Percentiles rank a stretch among this genome's conserved stretches.
These are phyloP conservation scores for Elsinoe australis DNA, from an alignment of 2,329 filamentous ascomycete species.

Conservation along the genomic window DNA sequence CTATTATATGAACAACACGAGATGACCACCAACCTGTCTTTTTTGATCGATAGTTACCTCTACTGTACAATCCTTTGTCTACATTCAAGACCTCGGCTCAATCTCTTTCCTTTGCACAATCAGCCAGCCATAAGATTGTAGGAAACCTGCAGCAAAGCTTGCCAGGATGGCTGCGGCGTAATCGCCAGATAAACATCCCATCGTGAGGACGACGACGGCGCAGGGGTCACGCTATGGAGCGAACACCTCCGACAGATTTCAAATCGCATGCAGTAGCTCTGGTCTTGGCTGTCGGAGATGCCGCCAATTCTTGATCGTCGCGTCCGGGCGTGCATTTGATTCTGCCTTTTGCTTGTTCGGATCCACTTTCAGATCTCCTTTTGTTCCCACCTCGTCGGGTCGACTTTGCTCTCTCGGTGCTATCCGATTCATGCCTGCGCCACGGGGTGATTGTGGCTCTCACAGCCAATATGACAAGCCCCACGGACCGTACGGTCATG, in stretches of 20 bases:
- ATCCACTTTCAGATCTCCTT: no score
- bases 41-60: no score
- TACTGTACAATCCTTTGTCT: background rate
- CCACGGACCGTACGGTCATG: no score
- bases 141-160: slow-evolving; percentile 9
- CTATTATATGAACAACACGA: slow-evolving; percentile 14
- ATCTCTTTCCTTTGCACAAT: background rate
- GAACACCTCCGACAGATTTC: slow-evolving; percentile 7
- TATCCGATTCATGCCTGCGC: no score
- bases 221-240: slow-evolving; percentile 1
- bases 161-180: slow-evolving; percentile 4
- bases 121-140: slow-evolving; percentile 12
- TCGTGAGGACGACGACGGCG: slow-evolving; percentile 6
- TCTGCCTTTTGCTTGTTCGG: no score
- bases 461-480: no score
- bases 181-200: slow-evolving; percentile 3
- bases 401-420: no score
- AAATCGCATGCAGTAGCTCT: slow-evolving; percentile 15
- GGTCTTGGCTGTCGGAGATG: slow-evolving; percentile 5
- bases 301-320: background rate
- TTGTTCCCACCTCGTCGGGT: no score
- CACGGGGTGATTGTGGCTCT: no score
- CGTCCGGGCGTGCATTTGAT: no score
- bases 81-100: background rate
- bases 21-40: background rate